A percentile compares a stretch with the other conserved stretches of the same genome.
Conservation (phyloP, 495 filamentous ascomycete species). For the Aspergillus cristatus region DNA sequence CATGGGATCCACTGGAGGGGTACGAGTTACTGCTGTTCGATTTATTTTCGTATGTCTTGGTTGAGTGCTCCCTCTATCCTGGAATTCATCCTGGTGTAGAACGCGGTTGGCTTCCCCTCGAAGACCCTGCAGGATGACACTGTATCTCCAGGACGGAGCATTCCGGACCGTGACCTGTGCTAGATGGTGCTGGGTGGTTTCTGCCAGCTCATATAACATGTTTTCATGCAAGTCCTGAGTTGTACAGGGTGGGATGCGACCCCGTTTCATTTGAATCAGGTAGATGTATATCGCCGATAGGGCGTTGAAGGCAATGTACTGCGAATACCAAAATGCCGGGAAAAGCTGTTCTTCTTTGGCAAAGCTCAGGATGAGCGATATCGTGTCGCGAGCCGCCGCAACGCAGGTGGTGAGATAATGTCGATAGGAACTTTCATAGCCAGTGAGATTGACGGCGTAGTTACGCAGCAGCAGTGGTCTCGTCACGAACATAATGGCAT, state of each 20-base stretch:
- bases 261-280: constrained; percentile 15
- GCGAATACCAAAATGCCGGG: constrained; percentile 20
- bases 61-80: background rate
- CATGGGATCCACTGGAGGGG: background rate
- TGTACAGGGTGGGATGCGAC: constrained; percentile 5
- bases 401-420: constrained; percentile 13
- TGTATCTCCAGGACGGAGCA: constrained; percentile 21
- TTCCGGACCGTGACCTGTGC: constrained; percentile 18
- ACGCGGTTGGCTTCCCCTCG: constrained; percentile 10
- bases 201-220: constrained; percentile 10
- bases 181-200: constrained; percentile 16
- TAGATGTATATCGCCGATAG: constrained; percentile 21
- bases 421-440: constrained; percentile 7
- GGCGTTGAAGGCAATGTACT: constrained; percentile 25
- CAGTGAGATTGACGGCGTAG: constrained; percentile 11
- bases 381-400: constrained; percentile 11
- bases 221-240: constrained; percentile 5
- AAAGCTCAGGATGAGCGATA: constrained; percentile 16
- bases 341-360: constrained; percentile 18
- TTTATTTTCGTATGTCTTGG: too few species aligned
- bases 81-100: background rate
- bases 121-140: constrained; percentile 16
- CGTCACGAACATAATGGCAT: constrained; percentile 19
- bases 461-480: constrained; percentile 16
- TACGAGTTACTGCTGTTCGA: background rate